Evolutionary conservation across 345 rosid genomes (phyloP), one percentile per base, ranked within the genome.

Genomic region (Atalantia buxifolia): DNA sequence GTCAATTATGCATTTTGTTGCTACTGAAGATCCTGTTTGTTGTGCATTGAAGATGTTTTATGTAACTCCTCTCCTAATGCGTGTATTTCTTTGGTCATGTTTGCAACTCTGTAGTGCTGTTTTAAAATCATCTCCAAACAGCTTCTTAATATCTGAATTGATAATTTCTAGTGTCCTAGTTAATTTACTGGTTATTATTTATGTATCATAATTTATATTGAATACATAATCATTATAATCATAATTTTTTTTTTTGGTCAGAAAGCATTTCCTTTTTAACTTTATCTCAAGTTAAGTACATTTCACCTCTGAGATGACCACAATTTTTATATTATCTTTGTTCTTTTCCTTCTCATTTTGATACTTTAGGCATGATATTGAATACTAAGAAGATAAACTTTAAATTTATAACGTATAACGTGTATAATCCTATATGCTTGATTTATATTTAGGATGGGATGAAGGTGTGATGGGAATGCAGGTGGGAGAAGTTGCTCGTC

Each of bases 401-500:
- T 13, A 9, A 28, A 55, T n/a, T 48, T 56, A 60, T 25, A 33
- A 36, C 1, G 40, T 68, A 60, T 25, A 33, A 36, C 7, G 40
- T 68, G 50, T 61, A 62, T 59, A 75, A 38, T 63, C 64, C 64
- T 45, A 38, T 45, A n/a, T 80, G 64, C 70, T 70, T 48, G 12
- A 77, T 56, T 14, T 19, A 50, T 59, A 28, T 89, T 79, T 81
- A 95, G 99, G 99, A 83, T 93, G 98, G 98, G 99, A 95, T 89
- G 99, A 93, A 90, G 99, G 99, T 70, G 99, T 95, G 77, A 9
- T 91, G 83, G 98, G 92, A 77, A 95, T 95, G 99, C 97, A 93
- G 83, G 77, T 92, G 61, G 99, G 98, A 84, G 99, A 95, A 82
- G 86, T 85, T 73, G 98, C 99, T 86, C 97, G 95, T 70, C 88